Conservation (phyloP, 768 basidiomycete species). For the Russula emetica region DNA sequence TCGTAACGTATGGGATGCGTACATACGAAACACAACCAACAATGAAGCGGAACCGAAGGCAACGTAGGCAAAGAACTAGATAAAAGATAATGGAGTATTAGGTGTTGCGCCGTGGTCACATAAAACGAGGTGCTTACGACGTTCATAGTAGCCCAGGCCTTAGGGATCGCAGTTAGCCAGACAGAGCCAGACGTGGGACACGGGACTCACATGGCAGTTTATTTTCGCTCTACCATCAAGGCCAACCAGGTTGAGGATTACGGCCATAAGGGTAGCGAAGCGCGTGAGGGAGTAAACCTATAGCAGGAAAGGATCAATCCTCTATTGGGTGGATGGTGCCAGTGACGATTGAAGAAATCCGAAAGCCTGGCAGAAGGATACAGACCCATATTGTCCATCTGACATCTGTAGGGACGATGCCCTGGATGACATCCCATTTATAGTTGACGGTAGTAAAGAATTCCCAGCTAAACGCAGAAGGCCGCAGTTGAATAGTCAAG, state of each 20-base stretch:
- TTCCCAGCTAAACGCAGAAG: not conserved
- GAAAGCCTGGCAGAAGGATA: not conserved
- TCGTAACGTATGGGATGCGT: not conserved
- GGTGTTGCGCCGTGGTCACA: no score
- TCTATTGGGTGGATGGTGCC: no score
- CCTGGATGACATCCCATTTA: not conserved
- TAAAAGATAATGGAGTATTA: not conserved
- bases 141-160: not conserved
- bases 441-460: constrained; percentile 4
- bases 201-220: constrained; percentile 9
- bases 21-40: constrained; percentile 10
- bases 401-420: not conserved
- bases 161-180: not conserved
- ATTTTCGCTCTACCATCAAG: not conserved
- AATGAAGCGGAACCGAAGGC: not conserved
- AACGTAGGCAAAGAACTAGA: not conserved
- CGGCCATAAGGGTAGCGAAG: not conserved
- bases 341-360: not conserved
- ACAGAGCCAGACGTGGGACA: not conserved
- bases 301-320: not conserved
- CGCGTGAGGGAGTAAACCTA: constrained; percentile 18
- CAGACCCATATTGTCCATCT: constrained; percentile 10
- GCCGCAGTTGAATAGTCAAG: not conserved
- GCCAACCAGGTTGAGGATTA: not conserved
- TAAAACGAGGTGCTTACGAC: not conserved